Percentiles rank a stretch among this genome's conserved stretches.
Evolutionary conservation across 805 yeast species (phyloP).

Genomic region (Kluyveromyces aestuarii): DNA sequence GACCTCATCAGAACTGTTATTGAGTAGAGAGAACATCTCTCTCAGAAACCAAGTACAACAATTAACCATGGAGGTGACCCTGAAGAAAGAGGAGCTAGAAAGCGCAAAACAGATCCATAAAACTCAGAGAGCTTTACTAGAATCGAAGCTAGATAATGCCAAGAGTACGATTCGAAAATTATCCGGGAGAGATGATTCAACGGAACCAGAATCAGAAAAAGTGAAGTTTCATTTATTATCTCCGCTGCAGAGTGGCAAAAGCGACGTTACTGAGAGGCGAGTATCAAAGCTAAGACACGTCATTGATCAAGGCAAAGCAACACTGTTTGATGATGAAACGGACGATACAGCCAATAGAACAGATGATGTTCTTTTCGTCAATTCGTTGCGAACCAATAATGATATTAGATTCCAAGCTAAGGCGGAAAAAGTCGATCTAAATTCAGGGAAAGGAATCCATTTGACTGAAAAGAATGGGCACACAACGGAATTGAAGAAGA

Average conservation of each 20-base stretch:
- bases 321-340: slow-evolving; percentile 11
- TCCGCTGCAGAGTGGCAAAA: slow-evolving; percentile 10
- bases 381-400: slow-evolving; percentile 10
- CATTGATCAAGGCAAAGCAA: slow-evolving; percentile 17
- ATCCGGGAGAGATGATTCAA: slow-evolving; percentile 10
- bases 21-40: slow-evolving; percentile 24
- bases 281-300: slow-evolving; percentile 15
- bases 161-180: slow-evolving; percentile 24
- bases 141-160: slow-evolving; percentile 29
- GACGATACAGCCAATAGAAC: slow-evolving; percentile 11
- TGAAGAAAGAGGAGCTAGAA: slow-evolving; percentile 24
- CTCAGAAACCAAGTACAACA: slow-evolving; percentile 29
- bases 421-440: slow-evolving; percentile 8
- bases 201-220: slow-evolving; percentile 1
- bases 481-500: slow-evolving; percentile 6
- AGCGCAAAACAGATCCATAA: slow-evolving; percentile 25
- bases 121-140: slow-evolving; percentile 27
- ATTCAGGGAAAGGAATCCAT: background rate
- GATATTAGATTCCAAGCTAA: background rate
- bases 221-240: slow-evolving; percentile 19
- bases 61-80: slow-evolving; percentile 26
- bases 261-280: slow-evolving; percentile 5
- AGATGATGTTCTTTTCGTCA: slow-evolving; percentile 12
- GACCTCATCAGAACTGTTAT: slow-evolving; percentile 7
- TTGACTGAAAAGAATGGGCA: slow-evolving; percentile 6